A percentile compares a stretch with the other conserved stretches of the same genome.
Conservation (phyloP, 1,284 basidiomycete species). For the Moniliella sp. region DNA sequence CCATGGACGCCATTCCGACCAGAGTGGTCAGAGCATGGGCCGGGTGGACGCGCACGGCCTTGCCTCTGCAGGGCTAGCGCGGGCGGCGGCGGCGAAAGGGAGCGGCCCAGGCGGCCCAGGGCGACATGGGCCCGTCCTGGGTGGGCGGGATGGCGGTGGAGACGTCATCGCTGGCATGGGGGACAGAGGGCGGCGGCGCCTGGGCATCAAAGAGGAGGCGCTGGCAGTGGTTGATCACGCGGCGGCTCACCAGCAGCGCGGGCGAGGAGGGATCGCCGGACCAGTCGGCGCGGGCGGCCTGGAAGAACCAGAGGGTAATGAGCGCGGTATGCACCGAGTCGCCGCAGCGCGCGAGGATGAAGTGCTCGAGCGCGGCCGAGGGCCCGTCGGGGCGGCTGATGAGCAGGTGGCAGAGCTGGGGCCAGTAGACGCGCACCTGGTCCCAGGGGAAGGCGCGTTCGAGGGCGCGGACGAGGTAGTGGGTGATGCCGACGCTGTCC, state of each 20-base stretch:
- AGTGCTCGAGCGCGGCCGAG: conserved; percentile 25
- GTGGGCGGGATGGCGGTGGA: too few species aligned
- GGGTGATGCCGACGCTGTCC: conserved; percentile 31
- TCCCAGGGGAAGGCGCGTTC: conserved; percentile 13
- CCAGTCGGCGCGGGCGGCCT: conserved; percentile 26
- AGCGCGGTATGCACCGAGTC: conserved; percentile 28
- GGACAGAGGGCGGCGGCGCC: too few species aligned
- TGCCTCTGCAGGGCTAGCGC: too few species aligned
- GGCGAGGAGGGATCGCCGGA: conserved; percentile 42
- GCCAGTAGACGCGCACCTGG: conserved; percentile 32
- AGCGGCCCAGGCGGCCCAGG: too few species aligned
- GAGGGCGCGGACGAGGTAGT: conserved; percentile 26
- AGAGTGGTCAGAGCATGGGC: conserved; percentile 43
- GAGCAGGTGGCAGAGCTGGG: conserved; percentile 30
- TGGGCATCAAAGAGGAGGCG: conserved; percentile 90
- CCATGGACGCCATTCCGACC: conserved; percentile 68
- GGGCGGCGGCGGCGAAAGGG: too few species aligned
- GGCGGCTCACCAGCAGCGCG: conserved; percentile 75
- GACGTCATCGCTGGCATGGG: too few species aligned
- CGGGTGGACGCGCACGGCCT: too few species aligned
- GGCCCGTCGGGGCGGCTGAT: conserved; percentile 19
- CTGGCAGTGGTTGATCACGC: conserved; percentile 75
- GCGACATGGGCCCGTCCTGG: too few species aligned
- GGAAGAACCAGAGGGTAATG: conserved; percentile 30
- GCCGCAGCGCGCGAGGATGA: conserved; percentile 22